Evolutionary conservation across 1,284 basidiomycete genomes (phyloP), one percentile per base, ranked within the genome.

Genomic region (Phellinidium pouzarii): DNA sequence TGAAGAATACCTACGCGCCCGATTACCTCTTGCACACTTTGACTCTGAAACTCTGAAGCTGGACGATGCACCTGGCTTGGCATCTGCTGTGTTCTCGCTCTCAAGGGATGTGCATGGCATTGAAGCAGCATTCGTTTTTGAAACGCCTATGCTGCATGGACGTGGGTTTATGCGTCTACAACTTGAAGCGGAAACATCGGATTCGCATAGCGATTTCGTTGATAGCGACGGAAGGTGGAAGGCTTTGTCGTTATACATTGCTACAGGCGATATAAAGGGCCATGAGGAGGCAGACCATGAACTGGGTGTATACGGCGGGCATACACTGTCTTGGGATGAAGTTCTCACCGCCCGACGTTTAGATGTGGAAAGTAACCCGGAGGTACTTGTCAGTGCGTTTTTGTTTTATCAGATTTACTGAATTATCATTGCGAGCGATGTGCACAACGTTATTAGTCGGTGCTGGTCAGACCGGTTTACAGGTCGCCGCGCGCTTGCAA

Each of bases 381-480:
- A 67, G 27, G 70, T 68, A 23, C 46, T 72, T 0, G 68, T 73
- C 22, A 45, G 59, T 60, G 44, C 12, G 58, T 52, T 14, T 9
- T 12, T 54, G 40, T 29, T 19, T 22, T 43, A 22, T 14, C 14
- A 38, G 9, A 38, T 37, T 19, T n/a, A n/a, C n/a, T 17, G n/a
- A n/a, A n/a, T 3, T 31, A 26, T 17, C 25, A 37, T 53, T 23
- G 5, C 44, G 29, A 5, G 12, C 19, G n/a, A 19, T 34, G 20
- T 44, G 27, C 23, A n/a, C 41, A 9, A n/a, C n/a, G n/a, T n/a
- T n/a, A n/a, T n/a, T 44, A 73, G 72, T 82, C 41, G 80, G 80
- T 3, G 79, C 66, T 5, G 78, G 79, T 0, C 80, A 82, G 59
- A 74, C 70, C 9, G 80, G 78, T 0, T 64, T 82, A 11, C 71